Evolutionary conservation across 768 basidiomycete species (phyloP).

Genomic region (Lactarius pseudohatsudake): DNA sequence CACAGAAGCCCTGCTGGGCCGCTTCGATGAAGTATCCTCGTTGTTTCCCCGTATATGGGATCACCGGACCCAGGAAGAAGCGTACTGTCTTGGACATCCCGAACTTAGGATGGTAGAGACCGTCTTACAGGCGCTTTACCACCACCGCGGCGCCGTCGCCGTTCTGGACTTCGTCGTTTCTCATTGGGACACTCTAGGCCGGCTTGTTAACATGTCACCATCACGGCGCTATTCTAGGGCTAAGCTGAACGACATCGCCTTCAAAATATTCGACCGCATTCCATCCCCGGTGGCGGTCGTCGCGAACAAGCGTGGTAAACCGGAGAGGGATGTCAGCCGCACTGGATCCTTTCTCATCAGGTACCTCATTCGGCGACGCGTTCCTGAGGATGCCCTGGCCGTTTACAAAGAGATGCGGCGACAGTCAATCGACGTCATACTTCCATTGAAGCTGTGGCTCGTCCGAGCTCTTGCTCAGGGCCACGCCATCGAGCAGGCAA

Average conservation of each 20-base stretch:
- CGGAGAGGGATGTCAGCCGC: not conserved
- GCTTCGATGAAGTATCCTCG: slow-evolving; percentile 18
- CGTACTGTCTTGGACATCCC: not conserved
- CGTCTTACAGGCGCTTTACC: slow-evolving; percentile 18
- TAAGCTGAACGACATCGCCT: slow-evolving; percentile 11
- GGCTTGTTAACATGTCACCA: slow-evolving; percentile 11
- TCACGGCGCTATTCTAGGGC: slow-evolving; percentile 1
- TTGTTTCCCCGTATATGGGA: slow-evolving; percentile 10
- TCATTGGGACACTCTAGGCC: slow-evolving; percentile 19
- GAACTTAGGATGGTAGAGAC: slow-evolving; percentile 21
- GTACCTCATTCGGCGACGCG: slow-evolving; percentile 21
- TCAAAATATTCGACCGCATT: slow-evolving; percentile 20
- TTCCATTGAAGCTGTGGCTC: slow-evolving; percentile 17
- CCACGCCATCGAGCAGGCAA: slow-evolving; percentile 43
- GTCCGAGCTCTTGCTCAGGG: slow-evolving; percentile 23
- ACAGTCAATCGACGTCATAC: slow-evolving; percentile 11
- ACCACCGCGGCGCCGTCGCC: slow-evolving; percentile 20
- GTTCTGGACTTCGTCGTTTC: slow-evolving; percentile 23
- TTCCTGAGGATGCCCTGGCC: slow-evolving; percentile 28
- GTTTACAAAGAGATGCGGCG: slow-evolving; percentile 25
- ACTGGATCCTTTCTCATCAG: slow-evolving; percentile 21
- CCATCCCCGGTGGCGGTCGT: slow-evolving; percentile 17
- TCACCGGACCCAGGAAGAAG: not conserved
- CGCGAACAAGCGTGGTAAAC: slow-evolving; percentile 8
- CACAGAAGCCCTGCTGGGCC: slow-evolving; percentile 21